phyloP scores from a whole-genome alignment of 1,284 basidiomycete genomes.

The Athelia sp. region DNA sequence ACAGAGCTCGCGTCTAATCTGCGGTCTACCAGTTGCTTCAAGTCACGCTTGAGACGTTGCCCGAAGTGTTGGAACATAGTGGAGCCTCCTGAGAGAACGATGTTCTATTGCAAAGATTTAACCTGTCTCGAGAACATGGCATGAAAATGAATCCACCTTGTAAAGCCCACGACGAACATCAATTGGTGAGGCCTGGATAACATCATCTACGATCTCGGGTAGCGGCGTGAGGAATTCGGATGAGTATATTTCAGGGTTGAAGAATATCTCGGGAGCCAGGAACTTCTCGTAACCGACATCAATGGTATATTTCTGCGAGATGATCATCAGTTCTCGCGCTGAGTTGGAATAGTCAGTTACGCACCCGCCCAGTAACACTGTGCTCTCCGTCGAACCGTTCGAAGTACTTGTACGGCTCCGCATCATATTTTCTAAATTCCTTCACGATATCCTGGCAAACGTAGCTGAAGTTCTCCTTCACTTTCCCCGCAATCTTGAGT shows the following conservation, averaged over 20 bases:
- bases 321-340: constrained; percentile 2
- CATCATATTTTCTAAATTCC: constrained; percentile 98
- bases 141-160: constrained; percentile 52
- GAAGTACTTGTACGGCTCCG: constrained; percentile 96
- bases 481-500: constrained; percentile 85
- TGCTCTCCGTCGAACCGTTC: constrained; percentile 93
- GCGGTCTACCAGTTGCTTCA: constrained; percentile 92
- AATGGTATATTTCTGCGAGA: constrained; percentile 74
- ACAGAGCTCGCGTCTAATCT: constrained; percentile 78
- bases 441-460: constrained; percentile 99
- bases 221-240: constrained; percentile 98
- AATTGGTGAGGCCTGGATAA: constrained; percentile 95
- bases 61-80: constrained; percentile 99
- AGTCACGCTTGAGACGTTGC: constrained; percentile 89
- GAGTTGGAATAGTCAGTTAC: constrained; percentile 16
- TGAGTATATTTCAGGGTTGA: constrained; percentile 98
- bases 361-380: constrained; percentile 85
- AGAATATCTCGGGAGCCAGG: constrained; percentile 98
- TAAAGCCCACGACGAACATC: constrained; percentile 93
- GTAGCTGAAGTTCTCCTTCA: constrained; percentile 99
- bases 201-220: constrained; percentile 94
- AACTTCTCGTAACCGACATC: constrained; percentile 99
- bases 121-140: background rate
- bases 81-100: constrained; percentile 91
- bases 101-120: constrained; percentile 63